Evolutionary conservation across 192 early-diverging fungal species (phyloP).

Genomic region (Rhizophagus sp.): DNA sequence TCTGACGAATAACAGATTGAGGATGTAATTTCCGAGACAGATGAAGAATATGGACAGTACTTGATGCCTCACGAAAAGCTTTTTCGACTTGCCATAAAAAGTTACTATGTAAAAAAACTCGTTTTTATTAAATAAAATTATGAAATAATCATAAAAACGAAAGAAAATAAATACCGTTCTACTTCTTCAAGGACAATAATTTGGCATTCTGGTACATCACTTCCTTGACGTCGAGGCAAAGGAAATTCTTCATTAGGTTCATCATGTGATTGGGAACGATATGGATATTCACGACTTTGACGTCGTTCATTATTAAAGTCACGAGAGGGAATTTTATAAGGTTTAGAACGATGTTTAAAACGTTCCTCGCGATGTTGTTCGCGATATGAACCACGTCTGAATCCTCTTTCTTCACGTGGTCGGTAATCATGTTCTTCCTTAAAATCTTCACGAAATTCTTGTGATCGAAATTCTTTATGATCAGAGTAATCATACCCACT

Average conservation of each 20-base stretch:
- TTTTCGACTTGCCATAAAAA: slow-evolving; percentile 32
- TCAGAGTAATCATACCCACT: slow-evolving; percentile 16
- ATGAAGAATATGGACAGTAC: slow-evolving; percentile 31
- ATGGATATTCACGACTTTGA: slow-evolving; percentile 28
- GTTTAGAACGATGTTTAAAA: slow-evolving; percentile 22
- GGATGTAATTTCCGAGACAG: slow-evolving; percentile 29
- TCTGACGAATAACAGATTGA: slow-evolving; percentile 33
- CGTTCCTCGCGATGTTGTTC: slow-evolving; percentile 29
- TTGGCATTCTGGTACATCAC: slow-evolving; percentile 35
- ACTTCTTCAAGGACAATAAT: slow-evolving; percentile 34
- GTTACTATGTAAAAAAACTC: slow-evolving; percentile 20
- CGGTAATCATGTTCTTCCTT: slow-evolving; percentile 1
- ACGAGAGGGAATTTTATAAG: slow-evolving; percentile 27
- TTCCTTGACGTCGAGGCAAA: slow-evolving; percentile 31
- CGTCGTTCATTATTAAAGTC: slow-evolving; percentile 22
- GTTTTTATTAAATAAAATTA: background rate
- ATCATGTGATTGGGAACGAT: slow-evolving; percentile 28
- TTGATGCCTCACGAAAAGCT: slow-evolving; percentile 30
- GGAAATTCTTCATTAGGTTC: slow-evolving; percentile 33
- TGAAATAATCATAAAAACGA: background rate
- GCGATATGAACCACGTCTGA: slow-evolving; percentile 20
- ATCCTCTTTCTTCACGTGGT: slow-evolving; percentile 16
- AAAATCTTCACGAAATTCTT: slow-evolving; percentile 18
- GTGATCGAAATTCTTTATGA: slow-evolving; percentile 10
- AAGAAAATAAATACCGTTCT: slow-evolving; percentile 25